Conservation (phyloP, 345 rosid species). For the Arabidopsis arenosa region DNA sequence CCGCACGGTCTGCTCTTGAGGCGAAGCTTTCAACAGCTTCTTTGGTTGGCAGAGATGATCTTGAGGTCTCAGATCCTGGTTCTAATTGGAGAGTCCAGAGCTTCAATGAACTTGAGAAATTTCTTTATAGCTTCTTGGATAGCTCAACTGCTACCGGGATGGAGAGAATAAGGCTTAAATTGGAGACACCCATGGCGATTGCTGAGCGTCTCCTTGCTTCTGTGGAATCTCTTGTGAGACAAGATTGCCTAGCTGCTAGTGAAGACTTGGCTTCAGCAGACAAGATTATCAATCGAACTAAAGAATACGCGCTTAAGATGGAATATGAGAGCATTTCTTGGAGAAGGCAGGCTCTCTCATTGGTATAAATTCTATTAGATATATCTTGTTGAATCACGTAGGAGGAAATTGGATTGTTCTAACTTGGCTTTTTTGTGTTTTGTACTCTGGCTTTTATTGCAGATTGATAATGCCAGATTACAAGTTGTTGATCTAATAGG, state of each 20-base stretch:
- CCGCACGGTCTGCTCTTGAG: conserved; percentile 87
- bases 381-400: conserved; percentile 17
- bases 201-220: conserved; percentile 79
- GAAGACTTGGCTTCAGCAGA: conserved; percentile 66
- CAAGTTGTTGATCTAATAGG: conserved; percentile 73
- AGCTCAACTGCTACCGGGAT: conserved; percentile 73
- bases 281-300: conserved; percentile 62
- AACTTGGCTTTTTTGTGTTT: conserved; percentile 28
- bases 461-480: conserved; percentile 77
- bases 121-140: conserved; percentile 81
- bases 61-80: conserved; percentile 49
- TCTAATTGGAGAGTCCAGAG: conserved; percentile 59
- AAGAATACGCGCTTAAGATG: conserved; percentile 60
- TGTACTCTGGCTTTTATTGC: conserved; percentile 44
- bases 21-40: conserved; percentile 68
- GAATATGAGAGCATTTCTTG: conserved; percentile 84
- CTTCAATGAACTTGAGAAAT: conserved; percentile 71
- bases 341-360: conserved; percentile 65
- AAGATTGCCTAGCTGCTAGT: conserved; percentile 60
- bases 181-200: conserved; percentile 85
- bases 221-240: conserved; percentile 64
- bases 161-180: conserved; percentile 93
- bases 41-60: conserved; percentile 50
- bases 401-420: conserved; percentile 33
- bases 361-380: conserved; percentile 57